These are phyloP conservation scores for Clonostachys rosea DNA, from an alignment of 2,329 filamentous ascomycete species.

Conservation along the genomic window DNA sequence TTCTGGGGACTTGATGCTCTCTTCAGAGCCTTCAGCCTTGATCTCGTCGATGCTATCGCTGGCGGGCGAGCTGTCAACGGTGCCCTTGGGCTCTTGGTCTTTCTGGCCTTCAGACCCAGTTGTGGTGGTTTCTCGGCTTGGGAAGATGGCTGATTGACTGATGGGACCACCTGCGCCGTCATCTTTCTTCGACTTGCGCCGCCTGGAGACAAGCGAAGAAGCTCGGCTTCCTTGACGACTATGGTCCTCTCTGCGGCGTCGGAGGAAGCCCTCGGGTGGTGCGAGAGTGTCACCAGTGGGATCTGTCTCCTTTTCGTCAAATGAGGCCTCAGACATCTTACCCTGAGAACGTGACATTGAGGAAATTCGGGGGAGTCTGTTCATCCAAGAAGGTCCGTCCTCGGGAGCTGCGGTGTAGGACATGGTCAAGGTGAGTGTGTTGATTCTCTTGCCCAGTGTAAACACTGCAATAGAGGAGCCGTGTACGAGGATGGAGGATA, in stretches of 20 bases:
- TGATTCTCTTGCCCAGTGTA: conserved; percentile 95
- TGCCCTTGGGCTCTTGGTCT: conserved; percentile 6
- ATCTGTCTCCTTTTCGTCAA: conserved; percentile 54
- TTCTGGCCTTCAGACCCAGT: conserved; percentile 13
- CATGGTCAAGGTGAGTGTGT: conserved; percentile 90
- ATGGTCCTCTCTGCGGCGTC: conserved; percentile 71
- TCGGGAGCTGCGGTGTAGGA: conserved; percentile 91
- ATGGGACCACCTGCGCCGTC: conserved; percentile 83
- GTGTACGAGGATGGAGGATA: conserved; percentile 90
- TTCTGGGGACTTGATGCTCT: conserved; percentile 9
- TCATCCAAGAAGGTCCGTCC: conserved; percentile 92
- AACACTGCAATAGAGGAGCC: conserved; percentile 98
- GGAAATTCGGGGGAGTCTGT: conserved; percentile 71
- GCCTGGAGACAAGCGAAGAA: conserved; percentile 54
- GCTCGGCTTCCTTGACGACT: conserved; percentile 51
- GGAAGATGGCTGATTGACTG: conserved; percentile 83
- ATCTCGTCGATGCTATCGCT: conserved; percentile 22
- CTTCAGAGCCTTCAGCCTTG: conserved; percentile 7
- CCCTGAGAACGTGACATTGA: conserved; percentile 74
- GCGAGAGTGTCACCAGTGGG: conserved; percentile 68
- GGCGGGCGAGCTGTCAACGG: conserved; percentile 8
- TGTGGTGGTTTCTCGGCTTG: conserved; percentile 37
- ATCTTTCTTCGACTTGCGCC: conserved; percentile 62
- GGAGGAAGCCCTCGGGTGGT: conserved; percentile 73
- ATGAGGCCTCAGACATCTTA: conserved; percentile 77